phyloP scores from a whole-genome alignment of 2,329 filamentous ascomycete species.

The Fusarium vanettenii region DNA sequence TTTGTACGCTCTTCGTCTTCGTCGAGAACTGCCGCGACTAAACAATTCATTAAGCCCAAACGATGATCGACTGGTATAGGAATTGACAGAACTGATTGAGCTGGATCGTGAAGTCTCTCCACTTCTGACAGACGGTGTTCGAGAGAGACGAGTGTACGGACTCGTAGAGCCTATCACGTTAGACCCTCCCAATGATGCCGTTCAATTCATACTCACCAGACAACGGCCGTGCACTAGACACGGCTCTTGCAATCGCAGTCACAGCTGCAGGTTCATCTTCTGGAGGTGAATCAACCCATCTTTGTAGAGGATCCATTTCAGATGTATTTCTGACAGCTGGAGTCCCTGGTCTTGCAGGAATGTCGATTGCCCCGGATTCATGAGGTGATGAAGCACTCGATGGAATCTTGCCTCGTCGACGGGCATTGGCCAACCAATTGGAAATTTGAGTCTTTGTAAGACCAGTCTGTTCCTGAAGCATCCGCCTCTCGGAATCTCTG shows the following conservation, averaged over 20 bases:
- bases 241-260: constrained; percentile 45
- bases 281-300: constrained; percentile 49
- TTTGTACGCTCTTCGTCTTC: constrained; percentile 31
- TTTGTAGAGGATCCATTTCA: constrained; percentile 42
- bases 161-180: constrained; percentile 22
- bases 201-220: constrained; percentile 17
- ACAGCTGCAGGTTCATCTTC: constrained; percentile 48
- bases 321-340: constrained; percentile 47
- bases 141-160: constrained; percentile 22
- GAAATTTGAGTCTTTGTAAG: constrained; percentile 83
- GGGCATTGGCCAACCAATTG: constrained; percentile 90
- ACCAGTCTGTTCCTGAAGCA: constrained; percentile 78
- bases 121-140: constrained; percentile 27
- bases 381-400: constrained; percentile 29
- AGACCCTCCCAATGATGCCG: neutral
- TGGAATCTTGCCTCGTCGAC: constrained; percentile 77
- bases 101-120: constrained; percentile 23
- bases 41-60: constrained; percentile 27
- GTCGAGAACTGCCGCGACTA: constrained; percentile 26
- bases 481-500: constrained; percentile 82
- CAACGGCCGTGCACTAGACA: constrained; percentile 28
- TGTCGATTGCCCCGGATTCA: constrained; percentile 60
- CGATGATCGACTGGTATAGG: constrained; percentile 25
- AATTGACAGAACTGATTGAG: constrained; percentile 37
- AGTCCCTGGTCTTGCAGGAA: constrained; percentile 58